These are phyloP conservation scores for Sphaerulina populicola DNA, from an alignment of 2,329 filamentous ascomycete species.

Conservation along the genomic window DNA sequence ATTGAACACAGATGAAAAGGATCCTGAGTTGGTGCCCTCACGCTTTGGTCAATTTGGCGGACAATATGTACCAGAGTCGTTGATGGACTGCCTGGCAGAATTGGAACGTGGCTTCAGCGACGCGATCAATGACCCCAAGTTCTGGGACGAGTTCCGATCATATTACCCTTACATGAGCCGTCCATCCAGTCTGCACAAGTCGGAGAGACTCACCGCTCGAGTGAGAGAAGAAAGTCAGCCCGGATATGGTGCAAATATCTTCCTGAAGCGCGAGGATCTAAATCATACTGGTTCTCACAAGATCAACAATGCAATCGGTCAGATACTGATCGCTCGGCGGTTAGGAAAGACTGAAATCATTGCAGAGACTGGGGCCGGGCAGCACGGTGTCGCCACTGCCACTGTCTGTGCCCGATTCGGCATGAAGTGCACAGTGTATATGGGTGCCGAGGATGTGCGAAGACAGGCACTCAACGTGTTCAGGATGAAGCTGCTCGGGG, in stretches of 20 bases:
- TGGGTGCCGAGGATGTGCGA: constrained; percentile 95
- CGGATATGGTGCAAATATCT: constrained; percentile 89
- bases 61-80: constrained; percentile 91
- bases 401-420: constrained; percentile 97
- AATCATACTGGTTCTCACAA: constrained; percentile 98
- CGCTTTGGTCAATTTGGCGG: constrained; percentile 94
- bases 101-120: constrained; percentile 85
- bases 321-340: constrained; percentile 75
- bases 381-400: constrained; percentile 95
- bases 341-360: constrained; percentile 96
- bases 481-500: constrained; percentile 92
- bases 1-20: constrained; percentile 55
- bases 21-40: constrained; percentile 57
- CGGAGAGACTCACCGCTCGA: constrained; percentile 71
- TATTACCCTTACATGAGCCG: constrained; percentile 98
- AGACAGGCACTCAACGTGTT: constrained; percentile 96
- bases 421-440: constrained; percentile 96
- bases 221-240: constrained; percentile 23
- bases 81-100: constrained; percentile 93
- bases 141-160: constrained; percentile 94
- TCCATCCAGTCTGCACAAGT: constrained; percentile 82
- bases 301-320: constrained; percentile 97
- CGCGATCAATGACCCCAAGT: constrained; percentile 75
- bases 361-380: constrained; percentile 91
- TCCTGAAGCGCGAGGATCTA: constrained; percentile 93